These are phyloP conservation scores for Sporisorium graminicola DNA, from an alignment of 1,284 basidiomycete genomes.

Conservation along the genomic window DNA sequence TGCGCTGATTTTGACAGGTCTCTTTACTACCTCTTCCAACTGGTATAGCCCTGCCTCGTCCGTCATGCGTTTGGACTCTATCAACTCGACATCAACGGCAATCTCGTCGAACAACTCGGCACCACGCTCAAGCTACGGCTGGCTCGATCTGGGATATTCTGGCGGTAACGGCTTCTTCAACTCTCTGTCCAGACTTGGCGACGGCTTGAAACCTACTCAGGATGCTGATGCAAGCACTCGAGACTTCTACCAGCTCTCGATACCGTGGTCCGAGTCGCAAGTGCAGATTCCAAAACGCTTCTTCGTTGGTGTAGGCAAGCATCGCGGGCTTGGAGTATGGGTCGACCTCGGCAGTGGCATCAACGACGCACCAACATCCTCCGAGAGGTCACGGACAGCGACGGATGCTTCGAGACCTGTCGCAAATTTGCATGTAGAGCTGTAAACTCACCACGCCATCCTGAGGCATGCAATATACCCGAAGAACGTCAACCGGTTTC, in stretches of 20 bases:
- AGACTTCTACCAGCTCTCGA: conserved; percentile 21
- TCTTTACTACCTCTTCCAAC: conserved; percentile 57
- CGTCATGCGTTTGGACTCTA: not conserved
- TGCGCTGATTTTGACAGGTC: conserved; percentile 55
- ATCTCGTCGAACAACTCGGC: conserved; percentile 4
- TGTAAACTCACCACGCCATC: not conserved
- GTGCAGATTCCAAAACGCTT: conserved; percentile 41
- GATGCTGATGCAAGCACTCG: not conserved
- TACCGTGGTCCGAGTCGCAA: conserved; percentile 28
- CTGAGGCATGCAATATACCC: conserved; percentile 7
- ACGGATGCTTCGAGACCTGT: not conserved
- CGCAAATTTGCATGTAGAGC: conserved; percentile 3
- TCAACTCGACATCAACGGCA: conserved; percentile 6
- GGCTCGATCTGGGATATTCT: conserved; percentile 39
- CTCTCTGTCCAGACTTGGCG: conserved; percentile 12
- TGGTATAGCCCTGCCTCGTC: conserved; percentile 33
- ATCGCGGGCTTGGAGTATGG: conserved; percentile 43
- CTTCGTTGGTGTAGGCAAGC: conserved; percentile 36
- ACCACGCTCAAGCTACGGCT: conserved; percentile 34
- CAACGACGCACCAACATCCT: not conserved
- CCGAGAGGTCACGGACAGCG: not conserved
- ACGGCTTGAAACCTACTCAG: not conserved
- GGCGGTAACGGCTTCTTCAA: conserved; percentile 45
- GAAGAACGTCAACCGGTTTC: not conserved
- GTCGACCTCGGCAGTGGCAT: conserved; percentile 32